Percentiles rank a stretch among this genome's conserved stretches.
phyloP scores from a whole-genome alignment of 106 monocot genomes.

The Dendrobium nobile region DNA sequence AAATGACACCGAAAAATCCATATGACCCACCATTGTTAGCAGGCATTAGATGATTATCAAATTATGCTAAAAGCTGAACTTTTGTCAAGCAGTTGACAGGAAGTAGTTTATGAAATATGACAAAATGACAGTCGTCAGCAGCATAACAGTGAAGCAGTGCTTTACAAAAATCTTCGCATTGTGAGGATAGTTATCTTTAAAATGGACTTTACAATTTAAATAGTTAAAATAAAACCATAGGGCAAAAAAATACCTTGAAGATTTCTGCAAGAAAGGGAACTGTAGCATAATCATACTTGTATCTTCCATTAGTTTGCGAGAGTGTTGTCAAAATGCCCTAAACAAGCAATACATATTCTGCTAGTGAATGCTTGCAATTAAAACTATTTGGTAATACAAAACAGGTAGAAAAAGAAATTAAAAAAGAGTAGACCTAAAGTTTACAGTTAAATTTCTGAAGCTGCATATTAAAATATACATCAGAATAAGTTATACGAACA shows the following conservation, averaged over 20 bases:
- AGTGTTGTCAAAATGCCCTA: conserved; percentile 94
- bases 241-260: conserved; percentile 53
- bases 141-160: not conserved
- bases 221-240: not conserved
- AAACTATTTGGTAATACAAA: not conserved
- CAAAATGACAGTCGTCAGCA: not conserved
- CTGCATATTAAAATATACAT: no score
- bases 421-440: not conserved
- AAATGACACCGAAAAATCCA: not conserved
- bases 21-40: not conserved
- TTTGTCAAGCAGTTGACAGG: not conserved
- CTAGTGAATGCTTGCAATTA: not conserved
- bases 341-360: not conserved
- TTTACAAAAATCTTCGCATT: not conserved
- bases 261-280: conserved; percentile 92
- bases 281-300: conserved; percentile 89
- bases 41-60: not conserved
- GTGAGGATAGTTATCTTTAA: not conserved
- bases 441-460: no score
- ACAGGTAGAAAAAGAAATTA: not conserved
- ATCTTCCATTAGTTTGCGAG: conserved; percentile 84
- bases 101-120: not conserved
- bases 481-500: no score
- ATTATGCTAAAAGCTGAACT: not conserved
- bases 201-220: not conserved